phyloP scores from a whole-genome alignment of 805 yeast genomes.

The Ogataea henricii region DNA sequence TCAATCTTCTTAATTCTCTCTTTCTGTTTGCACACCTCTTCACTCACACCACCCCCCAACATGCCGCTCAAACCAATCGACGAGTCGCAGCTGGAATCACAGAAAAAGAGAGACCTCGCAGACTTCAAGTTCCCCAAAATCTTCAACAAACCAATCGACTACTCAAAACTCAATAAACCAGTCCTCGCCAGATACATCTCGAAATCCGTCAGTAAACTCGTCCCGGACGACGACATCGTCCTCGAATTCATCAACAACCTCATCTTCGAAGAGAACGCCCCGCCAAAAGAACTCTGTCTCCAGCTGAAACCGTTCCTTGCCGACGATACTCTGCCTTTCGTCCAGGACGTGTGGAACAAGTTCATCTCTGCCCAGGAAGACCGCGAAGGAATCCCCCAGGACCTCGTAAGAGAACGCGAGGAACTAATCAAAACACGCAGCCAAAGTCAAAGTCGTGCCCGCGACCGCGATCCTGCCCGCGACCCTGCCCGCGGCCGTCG shows the following conservation, averaged over 20 bases:
- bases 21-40: background rate
- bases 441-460: background rate
- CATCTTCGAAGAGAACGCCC: constrained; percentile 38
- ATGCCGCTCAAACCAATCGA: constrained; percentile 19
- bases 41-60: background rate
- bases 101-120: constrained; percentile 18
- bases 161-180: constrained; percentile 40
- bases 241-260: constrained; percentile 48
- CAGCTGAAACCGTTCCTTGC: constrained; percentile 50
- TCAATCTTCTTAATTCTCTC: no score
- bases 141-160: constrained; percentile 39
- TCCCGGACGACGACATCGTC: constrained; percentile 54
- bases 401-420: constrained; percentile 26
- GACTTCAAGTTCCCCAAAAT: constrained; percentile 36
- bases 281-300: constrained; percentile 41
- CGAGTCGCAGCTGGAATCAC: constrained; percentile 18
- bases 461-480: background rate
- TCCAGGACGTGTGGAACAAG: constrained; percentile 46
- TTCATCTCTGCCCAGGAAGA: constrained; percentile 46
- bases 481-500: background rate
- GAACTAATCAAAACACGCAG: background rate
- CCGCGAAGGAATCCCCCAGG: constrained; percentile 47
- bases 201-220: constrained; percentile 33
- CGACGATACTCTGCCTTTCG: constrained; percentile 41
- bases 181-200: constrained; percentile 46